A percentile compares a stretch with the other conserved stretches of the same genome.
Evolutionary conservation across 495 filamentous ascomycete genomes (phyloP).

Genomic region (Xylaria venustula): DNA sequence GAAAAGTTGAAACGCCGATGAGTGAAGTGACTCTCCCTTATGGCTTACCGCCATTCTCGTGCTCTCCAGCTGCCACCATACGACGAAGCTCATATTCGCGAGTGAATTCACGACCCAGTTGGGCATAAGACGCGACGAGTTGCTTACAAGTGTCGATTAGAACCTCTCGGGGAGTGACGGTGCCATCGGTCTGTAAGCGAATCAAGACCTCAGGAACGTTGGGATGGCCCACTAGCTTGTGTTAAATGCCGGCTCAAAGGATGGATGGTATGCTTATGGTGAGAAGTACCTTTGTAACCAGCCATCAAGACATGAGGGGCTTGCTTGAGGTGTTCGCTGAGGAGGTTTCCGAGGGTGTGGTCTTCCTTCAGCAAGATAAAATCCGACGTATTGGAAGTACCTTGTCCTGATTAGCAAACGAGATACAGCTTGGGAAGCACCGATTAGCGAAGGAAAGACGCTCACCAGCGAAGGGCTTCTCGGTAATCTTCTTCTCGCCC

Average conservation of each 20-base stretch:
- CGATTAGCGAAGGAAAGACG: background rate
- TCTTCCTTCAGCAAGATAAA: slow-evolving; percentile 97
- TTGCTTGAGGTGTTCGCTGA: slow-evolving; percentile 76
- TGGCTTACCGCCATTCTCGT: slow-evolving; percentile 29
- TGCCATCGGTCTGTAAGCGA: slow-evolving; percentile 89
- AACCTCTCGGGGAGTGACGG: slow-evolving; percentile 80
- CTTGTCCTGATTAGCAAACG: slow-evolving; percentile 41
- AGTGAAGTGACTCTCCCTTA: background rate
- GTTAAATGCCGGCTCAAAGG: slow-evolving; percentile 13
- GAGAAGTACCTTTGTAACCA: slow-evolving; percentile 73
- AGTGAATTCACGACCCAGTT: slow-evolving; percentile 81
- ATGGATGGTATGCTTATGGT: slow-evolving; percentile 5
- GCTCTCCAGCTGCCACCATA: slow-evolving; percentile 67
- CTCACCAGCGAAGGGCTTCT: slow-evolving; percentile 83
- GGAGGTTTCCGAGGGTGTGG: slow-evolving; percentile 90
- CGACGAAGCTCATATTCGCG: slow-evolving; percentile 93
- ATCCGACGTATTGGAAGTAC: slow-evolving; percentile 78
- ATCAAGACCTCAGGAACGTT: slow-evolving; percentile 82
- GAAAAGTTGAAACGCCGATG: slow-evolving; percentile 13
- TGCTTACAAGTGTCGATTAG: slow-evolving; percentile 75
- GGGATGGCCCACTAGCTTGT: slow-evolving; percentile 68
- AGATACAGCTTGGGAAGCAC: background rate
- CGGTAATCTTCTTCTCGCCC: slow-evolving; percentile 89
- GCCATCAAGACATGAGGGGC: slow-evolving; percentile 78
- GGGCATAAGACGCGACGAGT: slow-evolving; percentile 72